Percentiles rank a stretch among this genome's conserved stretches.
phyloP scores from a whole-genome alignment of 2,329 filamentous ascomycete species.

The Apiospora arundinis region DNA sequence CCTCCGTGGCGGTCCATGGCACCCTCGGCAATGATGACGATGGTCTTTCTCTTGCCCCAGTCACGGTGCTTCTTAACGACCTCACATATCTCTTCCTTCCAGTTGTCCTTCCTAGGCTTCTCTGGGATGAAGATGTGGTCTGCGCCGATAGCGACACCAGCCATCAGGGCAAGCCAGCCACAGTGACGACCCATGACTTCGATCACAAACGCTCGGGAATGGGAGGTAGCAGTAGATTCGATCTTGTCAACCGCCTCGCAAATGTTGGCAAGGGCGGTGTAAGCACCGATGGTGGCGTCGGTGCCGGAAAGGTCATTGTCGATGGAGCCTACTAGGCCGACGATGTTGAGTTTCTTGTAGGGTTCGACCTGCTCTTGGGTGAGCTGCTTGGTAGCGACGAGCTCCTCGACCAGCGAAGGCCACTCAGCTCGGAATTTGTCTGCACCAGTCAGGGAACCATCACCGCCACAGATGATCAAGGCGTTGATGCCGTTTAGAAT shows the following conservation, averaged over 20 bases:
- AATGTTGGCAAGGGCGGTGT: slow-evolving; percentile 90
- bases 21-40: slow-evolving; percentile 96
- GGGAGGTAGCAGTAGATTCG: slow-evolving; percentile 91
- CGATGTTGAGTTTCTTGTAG: slow-evolving; percentile 90
- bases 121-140: slow-evolving; percentile 98
- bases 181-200: slow-evolving; percentile 99
- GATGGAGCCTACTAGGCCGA: slow-evolving; percentile 94
- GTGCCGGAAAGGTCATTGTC: slow-evolving; percentile 98
- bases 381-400: slow-evolving; percentile 77
- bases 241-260: slow-evolving; percentile 97
- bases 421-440: slow-evolving; percentile 93
- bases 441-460: slow-evolving; percentile 93
- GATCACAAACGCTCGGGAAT: slow-evolving; percentile 95
- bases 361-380: slow-evolving; percentile 73
- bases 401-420: slow-evolving; percentile 85
- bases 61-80: slow-evolving; percentile 80
- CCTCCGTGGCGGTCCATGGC: slow-evolving; percentile 84
- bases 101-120: slow-evolving; percentile 84
- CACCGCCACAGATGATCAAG: slow-evolving; percentile 94
- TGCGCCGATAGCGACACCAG: slow-evolving; percentile 90
- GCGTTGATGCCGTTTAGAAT: slow-evolving; percentile 92
- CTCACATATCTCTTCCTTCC: slow-evolving; percentile 86
- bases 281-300: slow-evolving; percentile 96
- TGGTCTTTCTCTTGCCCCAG: slow-evolving; percentile 94
- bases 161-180: slow-evolving; percentile 96